Evolutionary conservation across 2,329 filamentous ascomycete genomes (phyloP).

Genomic region (Metarhizium guizhouense): DNA sequence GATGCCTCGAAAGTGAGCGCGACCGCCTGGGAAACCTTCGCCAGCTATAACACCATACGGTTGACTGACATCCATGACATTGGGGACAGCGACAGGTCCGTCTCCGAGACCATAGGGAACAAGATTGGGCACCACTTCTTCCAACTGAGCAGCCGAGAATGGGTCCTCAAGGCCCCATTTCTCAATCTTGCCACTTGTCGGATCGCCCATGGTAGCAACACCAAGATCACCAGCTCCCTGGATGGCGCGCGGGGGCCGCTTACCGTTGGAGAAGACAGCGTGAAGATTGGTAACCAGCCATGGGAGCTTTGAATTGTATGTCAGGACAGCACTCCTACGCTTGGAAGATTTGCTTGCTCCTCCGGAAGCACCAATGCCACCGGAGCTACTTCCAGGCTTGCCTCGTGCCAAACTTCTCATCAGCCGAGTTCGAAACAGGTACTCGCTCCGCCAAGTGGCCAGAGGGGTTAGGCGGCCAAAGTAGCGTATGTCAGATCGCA

Average conservation of each 20-base stretch:
- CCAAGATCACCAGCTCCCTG: conserved; percentile 77
- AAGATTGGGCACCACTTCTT: conserved; percentile 66
- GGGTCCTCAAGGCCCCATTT: conserved; percentile 75
- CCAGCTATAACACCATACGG: conserved; percentile 75
- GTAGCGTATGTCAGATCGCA: conserved; percentile 64
- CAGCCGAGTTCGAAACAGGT: conserved; percentile 77
- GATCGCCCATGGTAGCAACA: conserved; percentile 73
- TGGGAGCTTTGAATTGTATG: conserved; percentile 76
- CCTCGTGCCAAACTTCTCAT: conserved; percentile 74
- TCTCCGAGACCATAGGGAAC: conserved; percentile 69
- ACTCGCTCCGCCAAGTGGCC: conserved; percentile 95
- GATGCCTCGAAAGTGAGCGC: conserved; percentile 65
- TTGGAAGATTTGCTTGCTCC: conserved; percentile 46
- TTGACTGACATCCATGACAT: conserved; percentile 86
- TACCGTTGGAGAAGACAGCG: conserved; percentile 63
- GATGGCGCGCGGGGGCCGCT: conserved; percentile 68
- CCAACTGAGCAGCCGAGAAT: conserved; percentile 66
- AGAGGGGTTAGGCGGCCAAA: conserved; percentile 76
- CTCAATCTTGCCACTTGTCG: conserved; percentile 64
- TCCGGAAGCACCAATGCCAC: conserved; percentile 41
- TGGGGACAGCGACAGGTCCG: conserved; percentile 70
- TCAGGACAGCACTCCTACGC: conserved; percentile 65
- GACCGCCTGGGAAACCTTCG: conserved; percentile 78
- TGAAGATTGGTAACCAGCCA: conserved; percentile 74
- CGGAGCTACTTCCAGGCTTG: conserved; percentile 56